Evolutionary conservation across 148 eudicot genomes (phyloP), one percentile per base, ranked within the genome.

Genomic region (Vaccinium myrtillus): DNA sequence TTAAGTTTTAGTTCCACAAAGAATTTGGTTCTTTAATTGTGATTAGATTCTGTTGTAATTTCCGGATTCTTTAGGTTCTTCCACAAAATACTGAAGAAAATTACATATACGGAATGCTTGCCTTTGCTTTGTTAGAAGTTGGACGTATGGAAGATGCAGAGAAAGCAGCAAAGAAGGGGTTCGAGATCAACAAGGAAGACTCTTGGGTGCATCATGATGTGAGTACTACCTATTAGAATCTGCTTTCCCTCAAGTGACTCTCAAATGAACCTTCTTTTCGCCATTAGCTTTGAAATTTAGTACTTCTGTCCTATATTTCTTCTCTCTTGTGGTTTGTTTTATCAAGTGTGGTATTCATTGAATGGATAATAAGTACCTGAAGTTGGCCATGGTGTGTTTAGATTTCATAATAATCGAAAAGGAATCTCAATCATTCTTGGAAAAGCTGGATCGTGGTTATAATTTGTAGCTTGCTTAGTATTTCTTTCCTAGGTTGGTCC

Each of bases 131-230:
- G 21, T 82, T 97, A 87, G 99, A 97, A 91, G 91, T 95, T 78
- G 96, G 98, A 27, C 90, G 86, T 19, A 90, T 92, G 93, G 87
- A 53, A 43, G 94, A 93, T 48, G 98, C 98, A 77, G 95, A 92
- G 80, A 86, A 86, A 80, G 98, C 98, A 87, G 91, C 93, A 78
- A 89, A 85, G 83, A 92, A 85, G 87, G 99, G 95, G 54, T 92
- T 92, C 78, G 91, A 91, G 91, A 90, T 97, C 87, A 83, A 91
- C 86, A 87, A 88, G 51, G 88, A 93, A 78, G 99, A 97, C 91
- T 78, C 88, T 71, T 97, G 99, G 99, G 90, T 93, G 39, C 99
- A 97, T 39, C 99, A 97, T 91, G 93, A 93, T 87, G 99, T 97
- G 88, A 96, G 98, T 91, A 73, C 18, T 70, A 73, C 59, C 58